phyloP scores from a whole-genome alignment of 208 protist genomes.

The Leishmania tarentolae region DNA sequence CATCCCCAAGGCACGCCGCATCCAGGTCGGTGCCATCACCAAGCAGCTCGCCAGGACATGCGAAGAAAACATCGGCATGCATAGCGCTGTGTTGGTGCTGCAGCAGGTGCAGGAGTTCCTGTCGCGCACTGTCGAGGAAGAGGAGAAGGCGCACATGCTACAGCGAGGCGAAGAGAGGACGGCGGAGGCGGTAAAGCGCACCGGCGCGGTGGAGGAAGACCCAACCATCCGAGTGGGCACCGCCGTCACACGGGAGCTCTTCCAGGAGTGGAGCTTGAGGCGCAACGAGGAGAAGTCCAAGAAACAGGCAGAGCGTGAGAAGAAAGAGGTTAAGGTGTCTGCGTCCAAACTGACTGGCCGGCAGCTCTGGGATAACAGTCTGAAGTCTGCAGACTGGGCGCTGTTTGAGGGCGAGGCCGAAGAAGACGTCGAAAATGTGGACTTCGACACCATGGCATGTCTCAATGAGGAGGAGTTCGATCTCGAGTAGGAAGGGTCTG shows the following conservation, averaged over 20 bases:
- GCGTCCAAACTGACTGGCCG: conserved; percentile 81
- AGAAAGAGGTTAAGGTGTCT: conserved; percentile 35
- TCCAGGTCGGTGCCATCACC: conserved; percentile 53
- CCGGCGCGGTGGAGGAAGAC: conserved; percentile 37
- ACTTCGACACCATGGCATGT: conserved; percentile 49
- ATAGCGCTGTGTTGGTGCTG: conserved; percentile 70
- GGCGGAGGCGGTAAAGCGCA: conserved; percentile 40
- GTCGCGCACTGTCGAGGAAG: conserved; percentile 48
- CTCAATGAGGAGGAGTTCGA: conserved; percentile 72
- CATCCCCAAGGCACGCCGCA: conserved; percentile 71
- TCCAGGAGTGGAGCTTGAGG: conserved; percentile 77
- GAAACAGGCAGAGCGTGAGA: conserved; percentile 40
- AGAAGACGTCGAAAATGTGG: conserved; percentile 74
- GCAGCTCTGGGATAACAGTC: conserved; percentile 85
- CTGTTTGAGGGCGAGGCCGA: conserved; percentile 60
- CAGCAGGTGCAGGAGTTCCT: conserved; percentile 82
- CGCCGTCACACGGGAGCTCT: conserved; percentile 82
- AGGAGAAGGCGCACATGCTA: conserved; percentile 73
- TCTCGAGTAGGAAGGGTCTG: conserved; percentile 42
- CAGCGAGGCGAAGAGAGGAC: conserved; percentile 66
- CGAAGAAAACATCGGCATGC: conserved; percentile 81
- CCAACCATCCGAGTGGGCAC: conserved; percentile 81
- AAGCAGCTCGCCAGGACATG: conserved; percentile 62
- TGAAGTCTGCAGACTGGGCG: conserved; percentile 78
- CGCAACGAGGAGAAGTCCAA: conserved; percentile 61